Evolutionary conservation across 1,284 basidiomycete species (phyloP), one percentile per base, ranked within the genome.

Genomic region (Ustilago curta): DNA sequence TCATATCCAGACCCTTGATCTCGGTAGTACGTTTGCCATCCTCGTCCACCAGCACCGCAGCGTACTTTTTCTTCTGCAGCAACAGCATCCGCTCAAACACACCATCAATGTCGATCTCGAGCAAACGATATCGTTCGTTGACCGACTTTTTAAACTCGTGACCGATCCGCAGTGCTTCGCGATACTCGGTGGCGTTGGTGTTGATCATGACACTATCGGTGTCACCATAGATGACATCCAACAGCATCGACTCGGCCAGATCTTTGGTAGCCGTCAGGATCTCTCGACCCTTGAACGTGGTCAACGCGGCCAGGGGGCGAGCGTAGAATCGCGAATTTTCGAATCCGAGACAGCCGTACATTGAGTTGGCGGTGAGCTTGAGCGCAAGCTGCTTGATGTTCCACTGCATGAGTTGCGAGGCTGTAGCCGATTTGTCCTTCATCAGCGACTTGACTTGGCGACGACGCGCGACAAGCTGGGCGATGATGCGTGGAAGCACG

Each of bases 321-420:
- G 96, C 97, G 78, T 95, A 97, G 88, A 99, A 99, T 50, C 97
- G 89, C 19, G 95, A 97, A 75, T 95, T 93, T 83, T 96, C 94
- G 85, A 98, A 99, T 58, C 97, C 97, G 31, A 99, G 91, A 88
- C 97, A 99, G 23, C 97, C 97, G 86, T 99, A 99, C 96, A 99
- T 99, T 88, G 93, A 96, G 88, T 99, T 99, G 66, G 97, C 97
- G 1, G 96, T 99, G 55, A 99, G 91, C 87, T 99, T 99, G 64
- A 99, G 88, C 6, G 97, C 97, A 84, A 93, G 91, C 83, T 99
- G 97, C 85, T 95, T 96, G 87, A 99, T 97, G 82, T 99, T 77
- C 82, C 94, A 95, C 90, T 97, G 95, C 59, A 93, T 88, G 48
- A 93, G 87, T 82, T 95, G 92, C 0, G 92, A 91, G 0, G 89